Evolutionary conservation across 768 basidiomycete species (phyloP).

Genomic region (Lanmaoa rubissima): DNA sequence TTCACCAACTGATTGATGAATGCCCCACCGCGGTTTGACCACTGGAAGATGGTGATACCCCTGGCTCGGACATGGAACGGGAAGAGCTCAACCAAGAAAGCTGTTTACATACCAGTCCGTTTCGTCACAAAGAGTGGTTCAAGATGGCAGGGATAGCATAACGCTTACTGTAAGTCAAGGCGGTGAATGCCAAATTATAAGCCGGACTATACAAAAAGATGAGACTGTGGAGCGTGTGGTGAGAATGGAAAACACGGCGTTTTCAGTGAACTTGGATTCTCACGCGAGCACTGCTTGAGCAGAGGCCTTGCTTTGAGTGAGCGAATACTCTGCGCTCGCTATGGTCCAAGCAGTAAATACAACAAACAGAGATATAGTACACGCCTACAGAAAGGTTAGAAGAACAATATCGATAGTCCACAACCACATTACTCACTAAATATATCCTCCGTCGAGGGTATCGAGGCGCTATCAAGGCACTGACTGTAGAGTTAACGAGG

Average conservation of each 20-base stretch:
- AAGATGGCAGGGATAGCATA: no score
- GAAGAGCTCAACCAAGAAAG: slow-evolving; percentile 67
- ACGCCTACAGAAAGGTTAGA: slow-evolving; percentile 1
- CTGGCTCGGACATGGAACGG: slow-evolving; percentile 61
- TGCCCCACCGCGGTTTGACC: slow-evolving; percentile 44
- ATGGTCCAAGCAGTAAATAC: slow-evolving; percentile 16
- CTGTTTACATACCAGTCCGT: slow-evolving; percentile 27
- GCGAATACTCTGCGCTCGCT: slow-evolving; percentile 21
- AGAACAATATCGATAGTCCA: not conserved
- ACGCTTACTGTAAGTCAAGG: slow-evolving; percentile 10
- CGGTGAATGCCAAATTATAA: slow-evolving; percentile 13
- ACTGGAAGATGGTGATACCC: slow-evolving; percentile 61
- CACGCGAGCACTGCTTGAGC: slow-evolving; percentile 12
- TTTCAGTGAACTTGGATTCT: not conserved
- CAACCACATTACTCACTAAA: slow-evolving; percentile 10
- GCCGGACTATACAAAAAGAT: slow-evolving; percentile 19
- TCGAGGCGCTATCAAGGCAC: slow-evolving; percentile 6
- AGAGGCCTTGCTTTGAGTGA: slow-evolving; percentile 3
- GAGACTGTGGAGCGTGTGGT: slow-evolving; percentile 1
- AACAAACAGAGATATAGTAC: slow-evolving; percentile 16
- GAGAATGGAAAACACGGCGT: not conserved
- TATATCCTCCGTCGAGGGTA: slow-evolving; percentile 18
- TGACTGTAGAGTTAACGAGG: slow-evolving; percentile 2
- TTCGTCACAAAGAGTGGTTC: not conserved
- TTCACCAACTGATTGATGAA: slow-evolving; percentile 14